phyloP scores from a whole-genome alignment of 345 rosid species.

The Tarenaya hassleriana region DNA sequence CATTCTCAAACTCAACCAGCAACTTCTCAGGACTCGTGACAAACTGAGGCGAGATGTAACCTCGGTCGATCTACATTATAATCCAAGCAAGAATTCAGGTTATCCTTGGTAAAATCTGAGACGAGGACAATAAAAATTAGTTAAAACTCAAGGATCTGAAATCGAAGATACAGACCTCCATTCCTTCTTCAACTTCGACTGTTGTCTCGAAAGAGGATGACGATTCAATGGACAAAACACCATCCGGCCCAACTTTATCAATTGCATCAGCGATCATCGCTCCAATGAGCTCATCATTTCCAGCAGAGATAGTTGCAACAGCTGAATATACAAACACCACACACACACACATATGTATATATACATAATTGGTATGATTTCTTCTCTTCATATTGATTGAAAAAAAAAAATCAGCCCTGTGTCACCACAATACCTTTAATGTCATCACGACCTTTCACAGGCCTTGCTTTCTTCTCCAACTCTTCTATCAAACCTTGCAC shows the following conservation, averaged over 20 bases:
- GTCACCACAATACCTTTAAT: conserved; percentile 66
- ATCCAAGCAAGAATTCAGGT: not conserved
- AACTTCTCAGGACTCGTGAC: conserved; percentile 90
- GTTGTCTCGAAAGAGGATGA: conserved; percentile 98
- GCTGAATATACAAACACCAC: conserved; percentile 36
- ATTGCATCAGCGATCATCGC: conserved; percentile 97
- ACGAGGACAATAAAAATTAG: too few relatives aligned
- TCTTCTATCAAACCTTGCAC: conserved; percentile 68
- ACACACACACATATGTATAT: too few relatives aligned
- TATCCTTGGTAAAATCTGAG: not conserved
- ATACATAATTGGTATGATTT: too few relatives aligned
- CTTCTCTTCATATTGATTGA: too few relatives aligned
- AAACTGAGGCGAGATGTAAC: conserved; percentile 91
- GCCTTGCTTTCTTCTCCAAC: conserved; percentile 78
- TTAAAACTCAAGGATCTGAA: too few relatives aligned
- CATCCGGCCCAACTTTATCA: conserved; percentile 99
- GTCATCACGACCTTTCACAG: conserved; percentile 86
- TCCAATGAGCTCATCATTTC: conserved; percentile 93
- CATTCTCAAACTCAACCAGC: conserved; percentile 89
- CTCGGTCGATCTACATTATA: conserved; percentile 93
- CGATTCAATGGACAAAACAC: conserved; percentile 94
- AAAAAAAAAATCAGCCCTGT: too few relatives aligned
- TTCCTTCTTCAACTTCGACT: conserved; percentile 96
- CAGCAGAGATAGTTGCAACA: conserved; percentile 90
- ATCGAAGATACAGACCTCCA: conserved; percentile 77